These are phyloP conservation scores for Eutreptiella sp. DNA, from an alignment of 208 protist species.

Conservation along the genomic window DNA sequence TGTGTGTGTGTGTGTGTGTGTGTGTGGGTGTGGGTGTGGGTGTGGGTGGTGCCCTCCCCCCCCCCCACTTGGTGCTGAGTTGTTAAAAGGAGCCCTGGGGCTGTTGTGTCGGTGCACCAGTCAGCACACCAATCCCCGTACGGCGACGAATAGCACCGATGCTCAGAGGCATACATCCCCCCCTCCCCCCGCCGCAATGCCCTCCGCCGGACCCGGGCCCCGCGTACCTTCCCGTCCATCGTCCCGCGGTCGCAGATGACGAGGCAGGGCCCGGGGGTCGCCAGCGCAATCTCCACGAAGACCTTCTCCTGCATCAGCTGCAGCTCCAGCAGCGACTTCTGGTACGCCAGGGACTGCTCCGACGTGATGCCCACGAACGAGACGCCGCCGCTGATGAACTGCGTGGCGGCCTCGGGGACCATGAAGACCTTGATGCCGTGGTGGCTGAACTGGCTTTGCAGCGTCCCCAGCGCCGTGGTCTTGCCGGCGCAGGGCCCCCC, in stretches of 20 bases:
- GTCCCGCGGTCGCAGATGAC: conserved; percentile 67
- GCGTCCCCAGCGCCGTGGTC: conserved; percentile 56
- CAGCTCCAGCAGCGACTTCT: conserved; percentile 51
- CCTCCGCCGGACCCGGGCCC: no score
- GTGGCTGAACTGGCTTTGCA: conserved; percentile 54
- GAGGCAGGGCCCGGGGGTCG: conserved; percentile 41
- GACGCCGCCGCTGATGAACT: conserved; percentile 62
- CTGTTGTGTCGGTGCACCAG: no score
- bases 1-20: no score
- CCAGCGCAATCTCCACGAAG: conserved; percentile 58
- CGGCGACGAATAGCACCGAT: no score
- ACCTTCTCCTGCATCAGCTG: conserved; percentile 67
- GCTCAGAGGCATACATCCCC: no score
- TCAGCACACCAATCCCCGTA: no score
- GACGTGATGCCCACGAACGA: conserved; percentile 41
- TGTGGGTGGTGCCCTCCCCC: no score
- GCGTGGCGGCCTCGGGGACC: conserved; percentile 66
- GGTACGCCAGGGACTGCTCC: conserved; percentile 43
- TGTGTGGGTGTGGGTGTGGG: no score
- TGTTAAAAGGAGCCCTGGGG: no score
- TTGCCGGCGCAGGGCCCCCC: conserved; percentile 71
- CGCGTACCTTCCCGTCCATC: conserved; percentile 71
- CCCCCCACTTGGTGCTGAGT: no score
- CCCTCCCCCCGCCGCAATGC: no score
- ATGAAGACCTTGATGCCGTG: conserved; percentile 61